Percentiles rank a stretch among this genome's conserved stretches.
Conservation (phyloP, 2,329 filamentous ascomycete genomes). For the Sporothrix inflata region DNA sequence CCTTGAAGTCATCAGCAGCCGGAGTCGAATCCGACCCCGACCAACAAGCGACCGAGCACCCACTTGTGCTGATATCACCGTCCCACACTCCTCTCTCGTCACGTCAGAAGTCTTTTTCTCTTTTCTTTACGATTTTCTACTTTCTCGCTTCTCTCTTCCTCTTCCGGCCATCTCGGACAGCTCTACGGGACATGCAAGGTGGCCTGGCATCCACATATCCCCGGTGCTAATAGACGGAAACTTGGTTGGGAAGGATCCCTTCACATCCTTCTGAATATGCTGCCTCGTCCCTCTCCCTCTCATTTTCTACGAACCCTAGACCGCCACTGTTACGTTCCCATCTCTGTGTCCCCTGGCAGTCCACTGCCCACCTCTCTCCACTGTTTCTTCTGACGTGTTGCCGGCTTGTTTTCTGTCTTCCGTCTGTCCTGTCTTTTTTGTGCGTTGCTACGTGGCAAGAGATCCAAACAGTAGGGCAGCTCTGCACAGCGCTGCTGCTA, state of each 20-base stretch:
- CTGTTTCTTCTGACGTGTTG: background rate
- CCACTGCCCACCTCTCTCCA: background rate
- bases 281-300: background rate
- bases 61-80: background rate
- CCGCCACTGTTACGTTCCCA: background rate
- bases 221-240: background rate
- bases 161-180: background rate
- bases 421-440: background rate
- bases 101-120: background rate
- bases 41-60: background rate
- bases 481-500: background rate
- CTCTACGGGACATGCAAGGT: background rate
- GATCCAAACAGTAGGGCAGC: background rate
- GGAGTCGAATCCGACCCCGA: background rate
- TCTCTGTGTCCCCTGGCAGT: too few relatives aligned
- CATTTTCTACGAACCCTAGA: background rate
- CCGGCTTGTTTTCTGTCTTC: background rate
- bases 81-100: background rate
- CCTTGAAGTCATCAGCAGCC: background rate
- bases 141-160: constrained; percentile 24
- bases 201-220: background rate
- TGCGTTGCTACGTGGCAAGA: background rate
- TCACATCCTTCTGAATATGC: background rate
- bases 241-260: background rate
- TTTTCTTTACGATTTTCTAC: background rate